Conservation (phyloP, 1,284 basidiomycete genomes). For the Mycosarcoma mackinlayi region DNA sequence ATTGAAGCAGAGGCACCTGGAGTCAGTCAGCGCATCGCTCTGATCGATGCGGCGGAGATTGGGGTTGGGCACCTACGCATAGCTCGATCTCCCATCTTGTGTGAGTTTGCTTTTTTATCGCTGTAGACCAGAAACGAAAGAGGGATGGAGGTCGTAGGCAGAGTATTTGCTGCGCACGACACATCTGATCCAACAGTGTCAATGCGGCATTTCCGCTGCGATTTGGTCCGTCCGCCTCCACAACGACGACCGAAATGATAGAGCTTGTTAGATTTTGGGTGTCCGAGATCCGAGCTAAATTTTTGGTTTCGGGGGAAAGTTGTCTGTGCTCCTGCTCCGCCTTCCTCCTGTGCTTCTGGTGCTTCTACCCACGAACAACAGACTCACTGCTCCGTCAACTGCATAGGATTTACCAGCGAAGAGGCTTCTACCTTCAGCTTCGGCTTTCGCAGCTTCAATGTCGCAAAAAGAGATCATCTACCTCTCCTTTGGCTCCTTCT, state of each 20-base stretch:
- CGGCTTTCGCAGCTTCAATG: constrained; percentile 21
- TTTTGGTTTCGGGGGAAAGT: constrained; percentile 6
- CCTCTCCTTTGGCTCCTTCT: constrained; percentile 62
- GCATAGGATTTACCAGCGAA: background rate
- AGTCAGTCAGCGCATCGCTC: too few relatives aligned
- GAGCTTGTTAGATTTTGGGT: constrained; percentile 10
- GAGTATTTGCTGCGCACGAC: constrained; percentile 23
- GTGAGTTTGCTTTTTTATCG: background rate
- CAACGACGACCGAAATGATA: constrained; percentile 8
- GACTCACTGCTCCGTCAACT: background rate
- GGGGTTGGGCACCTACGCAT: constrained; percentile 30
- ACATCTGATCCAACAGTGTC: too few relatives aligned
- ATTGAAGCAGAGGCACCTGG: background rate
- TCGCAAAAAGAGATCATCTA: constrained; percentile 60
- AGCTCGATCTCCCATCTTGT: constrained; percentile 35
- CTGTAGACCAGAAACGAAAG: background rate
- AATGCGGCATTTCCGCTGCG: too few relatives aligned
- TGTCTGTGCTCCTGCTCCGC: background rate
- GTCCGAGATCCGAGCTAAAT: constrained; percentile 33
- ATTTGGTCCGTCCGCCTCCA: constrained; percentile 39
- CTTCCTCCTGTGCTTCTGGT: constrained; percentile 1
- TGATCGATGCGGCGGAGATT: background rate
- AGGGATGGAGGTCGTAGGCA: background rate
- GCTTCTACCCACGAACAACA: background rate
- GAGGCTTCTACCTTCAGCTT: background rate